A percentile compares a stretch with the other conserved stretches of the same genome.
Conservation (phyloP, 768 basidiomycete species). For the Tubosaeta sp. region DNA sequence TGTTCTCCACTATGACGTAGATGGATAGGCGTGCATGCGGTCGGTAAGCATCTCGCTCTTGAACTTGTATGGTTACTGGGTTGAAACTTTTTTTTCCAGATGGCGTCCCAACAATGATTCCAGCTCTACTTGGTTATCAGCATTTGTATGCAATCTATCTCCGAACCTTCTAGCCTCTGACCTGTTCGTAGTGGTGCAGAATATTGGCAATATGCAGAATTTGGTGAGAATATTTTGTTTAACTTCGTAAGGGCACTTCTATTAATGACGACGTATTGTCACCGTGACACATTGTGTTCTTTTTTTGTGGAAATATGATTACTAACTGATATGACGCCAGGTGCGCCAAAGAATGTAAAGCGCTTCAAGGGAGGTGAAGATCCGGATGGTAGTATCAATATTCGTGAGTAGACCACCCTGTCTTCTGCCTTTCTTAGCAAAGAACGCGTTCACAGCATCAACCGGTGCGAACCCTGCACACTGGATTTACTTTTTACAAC, state of each 20-base stretch:
- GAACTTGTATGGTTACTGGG: not conserved
- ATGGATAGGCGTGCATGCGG: constrained; percentile 39
- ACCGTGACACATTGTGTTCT: not conserved
- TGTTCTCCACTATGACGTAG: not conserved
- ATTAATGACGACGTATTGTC: not conserved
- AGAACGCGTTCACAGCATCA: constrained; percentile 31
- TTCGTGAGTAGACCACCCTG: constrained; percentile 32
- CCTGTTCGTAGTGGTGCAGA: constrained; percentile 28
- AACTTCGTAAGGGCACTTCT: no score
- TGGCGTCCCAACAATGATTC: constrained; percentile 50
- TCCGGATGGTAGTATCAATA: constrained; percentile 43
- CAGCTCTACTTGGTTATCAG: constrained; percentile 41
- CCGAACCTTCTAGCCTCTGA: constrained; percentile 3
- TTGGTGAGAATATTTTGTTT: constrained; percentile 20
- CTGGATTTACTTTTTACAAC: constrained; percentile 42
- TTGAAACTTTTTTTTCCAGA: constrained; percentile 27
- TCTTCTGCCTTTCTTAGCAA: not conserved
- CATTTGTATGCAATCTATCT: constrained; percentile 34
- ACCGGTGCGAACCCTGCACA: constrained; percentile 47
- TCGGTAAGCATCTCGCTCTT: constrained; percentile 27
- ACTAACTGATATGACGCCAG: constrained; percentile 9
- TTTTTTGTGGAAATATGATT: no score
- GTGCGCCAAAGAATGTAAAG: constrained; percentile 34
- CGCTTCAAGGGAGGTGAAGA: constrained; percentile 45
- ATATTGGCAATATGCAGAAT: constrained; percentile 50